These are phyloP conservation scores for Mortierella hygrophila DNA, from an alignment of 192 early-diverging fungal genomes.

Conservation along the genomic window DNA sequence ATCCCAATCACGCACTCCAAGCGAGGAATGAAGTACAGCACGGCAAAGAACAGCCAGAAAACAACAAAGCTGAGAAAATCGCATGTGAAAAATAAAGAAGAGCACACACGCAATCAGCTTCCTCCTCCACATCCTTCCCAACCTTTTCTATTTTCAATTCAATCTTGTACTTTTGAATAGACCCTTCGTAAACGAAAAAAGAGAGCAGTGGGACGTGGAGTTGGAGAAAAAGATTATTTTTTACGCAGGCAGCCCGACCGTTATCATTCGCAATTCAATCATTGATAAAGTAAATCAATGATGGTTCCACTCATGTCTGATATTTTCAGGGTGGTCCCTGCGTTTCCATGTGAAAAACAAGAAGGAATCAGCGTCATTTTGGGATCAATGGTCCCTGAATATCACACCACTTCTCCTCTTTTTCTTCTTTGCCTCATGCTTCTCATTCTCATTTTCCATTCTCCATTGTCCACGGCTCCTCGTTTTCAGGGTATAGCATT, in stretches of 20 bases:
- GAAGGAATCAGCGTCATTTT: background rate
- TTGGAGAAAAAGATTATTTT: too few relatives aligned
- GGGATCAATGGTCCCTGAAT: background rate
- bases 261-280: too few relatives aligned
- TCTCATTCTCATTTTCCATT: background rate
- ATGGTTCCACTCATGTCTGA: background rate
- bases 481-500: background rate
- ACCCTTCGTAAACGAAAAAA: too few relatives aligned
- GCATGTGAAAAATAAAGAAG: slow-evolving; percentile 28
- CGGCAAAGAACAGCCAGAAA: background rate
- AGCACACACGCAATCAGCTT: background rate
- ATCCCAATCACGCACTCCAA: background rate
- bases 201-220: too few relatives aligned
- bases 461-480: background rate
- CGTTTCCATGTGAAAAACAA: slow-evolving; percentile 39
- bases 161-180: too few relatives aligned
- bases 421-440: background rate
- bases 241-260: too few relatives aligned
- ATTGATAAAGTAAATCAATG: too few relatives aligned
- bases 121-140: slow-evolving; percentile 1
- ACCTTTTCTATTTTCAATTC: background rate
- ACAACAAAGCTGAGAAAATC: slow-evolving; percentile 40
- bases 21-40: background rate
- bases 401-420: background rate
- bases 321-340: slow-evolving; percentile 29